Evolutionary conservation across 2,329 filamentous ascomycete species (phyloP).

Genomic region (Neoscytalidium dimidiatum): DNA sequence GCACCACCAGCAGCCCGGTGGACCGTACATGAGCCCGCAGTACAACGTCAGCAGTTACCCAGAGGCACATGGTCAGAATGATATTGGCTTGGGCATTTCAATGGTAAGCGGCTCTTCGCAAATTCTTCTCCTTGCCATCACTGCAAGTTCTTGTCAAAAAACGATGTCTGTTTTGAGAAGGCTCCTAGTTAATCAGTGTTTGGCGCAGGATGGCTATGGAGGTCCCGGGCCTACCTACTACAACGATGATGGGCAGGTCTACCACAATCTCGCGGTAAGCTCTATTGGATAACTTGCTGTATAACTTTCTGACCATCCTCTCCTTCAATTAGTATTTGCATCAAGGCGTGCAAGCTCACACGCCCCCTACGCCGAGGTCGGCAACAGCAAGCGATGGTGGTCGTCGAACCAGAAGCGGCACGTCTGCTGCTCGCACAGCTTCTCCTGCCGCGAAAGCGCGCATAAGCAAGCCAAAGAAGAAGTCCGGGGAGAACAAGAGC

Average conservation of each 20-base stretch:
- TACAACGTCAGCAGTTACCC: slow-evolving; percentile 28
- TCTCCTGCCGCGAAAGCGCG: slow-evolving; percentile 7
- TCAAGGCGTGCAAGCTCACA: slow-evolving; percentile 31
- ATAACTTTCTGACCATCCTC: neutral
- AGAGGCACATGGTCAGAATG: slow-evolving; percentile 23
- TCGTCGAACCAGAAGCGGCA: slow-evolving; percentile 42
- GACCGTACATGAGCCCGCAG: slow-evolving; percentile 22
- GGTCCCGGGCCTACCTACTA: slow-evolving; percentile 28
- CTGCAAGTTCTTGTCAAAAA: neutral
- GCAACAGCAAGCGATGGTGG: slow-evolving; percentile 42
- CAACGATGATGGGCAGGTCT: slow-evolving; percentile 28
- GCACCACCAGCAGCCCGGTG: slow-evolving; percentile 29
- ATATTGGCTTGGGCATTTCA: slow-evolving; percentile 24
- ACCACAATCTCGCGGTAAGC: slow-evolving; percentile 31
- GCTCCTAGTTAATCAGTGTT: slow-evolving; percentile 24
- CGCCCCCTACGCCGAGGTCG: slow-evolving; percentile 48
- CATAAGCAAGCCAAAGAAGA: slow-evolving; percentile 24
- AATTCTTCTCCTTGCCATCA: neutral
- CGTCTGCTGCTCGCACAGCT: slow-evolving; percentile 15
- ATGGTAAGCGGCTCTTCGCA: slow-evolving; percentile 12
- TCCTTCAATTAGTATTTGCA: slow-evolving; percentile 26
- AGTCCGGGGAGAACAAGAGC: slow-evolving; percentile 44
- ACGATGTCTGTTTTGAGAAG: neutral
- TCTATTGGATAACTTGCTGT: neutral
- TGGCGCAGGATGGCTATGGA: slow-evolving; percentile 34